Evolutionary conservation across 768 basidiomycete genomes (phyloP), one percentile per base, ranked within the genome.

Genomic region (Tremella mesenterica): DNA sequence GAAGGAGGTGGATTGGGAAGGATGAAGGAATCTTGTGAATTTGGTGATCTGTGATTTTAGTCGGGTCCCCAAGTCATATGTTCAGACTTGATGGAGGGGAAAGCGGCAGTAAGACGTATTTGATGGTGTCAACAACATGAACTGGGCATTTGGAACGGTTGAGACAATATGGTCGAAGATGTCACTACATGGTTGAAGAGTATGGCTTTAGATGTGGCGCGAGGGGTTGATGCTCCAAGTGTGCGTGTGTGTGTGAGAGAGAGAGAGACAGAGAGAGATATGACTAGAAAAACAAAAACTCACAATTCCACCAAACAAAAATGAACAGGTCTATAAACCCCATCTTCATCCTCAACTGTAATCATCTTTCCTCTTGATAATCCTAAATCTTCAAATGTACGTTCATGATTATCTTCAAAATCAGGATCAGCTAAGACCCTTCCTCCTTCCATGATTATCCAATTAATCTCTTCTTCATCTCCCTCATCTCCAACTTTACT

Each of bases 371-470:
- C 90, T 50, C 84, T 75, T 0, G 79, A 81, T 28, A 93, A 82
- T 44, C 81, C 85, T 50, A 97, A 66, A 60, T 87, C 86, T 59
- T 82, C 85, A 60, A 99, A 70, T 44, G 88, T 89, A 56, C 85
- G 79, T 2, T 80, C 84, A 56, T 81, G 69, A 63, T 96, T 96
- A 63, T 96, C 92, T 43, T 88, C 85, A 79, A 86, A 93, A 67
- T 97, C 93, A 6, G 89, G 88, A 65, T 97, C 95, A 58, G 83
- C 85, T 51, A 99, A 74, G 41, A 99, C 74, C 39, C 91, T 79
- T 62, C 85, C 84, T 44, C 86, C 90, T 72, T 96, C 85, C 14
- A 86, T 75, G 1, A 79, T 73, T 5, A 77, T 79, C 63, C 84
- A 88, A 52, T 81, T 75, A n/a, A 88, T 65, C 7, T 79, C 80